Conservation (phyloP, 2,329 filamentous ascomycete genomes). For the Metarhizium robertsii region DNA sequence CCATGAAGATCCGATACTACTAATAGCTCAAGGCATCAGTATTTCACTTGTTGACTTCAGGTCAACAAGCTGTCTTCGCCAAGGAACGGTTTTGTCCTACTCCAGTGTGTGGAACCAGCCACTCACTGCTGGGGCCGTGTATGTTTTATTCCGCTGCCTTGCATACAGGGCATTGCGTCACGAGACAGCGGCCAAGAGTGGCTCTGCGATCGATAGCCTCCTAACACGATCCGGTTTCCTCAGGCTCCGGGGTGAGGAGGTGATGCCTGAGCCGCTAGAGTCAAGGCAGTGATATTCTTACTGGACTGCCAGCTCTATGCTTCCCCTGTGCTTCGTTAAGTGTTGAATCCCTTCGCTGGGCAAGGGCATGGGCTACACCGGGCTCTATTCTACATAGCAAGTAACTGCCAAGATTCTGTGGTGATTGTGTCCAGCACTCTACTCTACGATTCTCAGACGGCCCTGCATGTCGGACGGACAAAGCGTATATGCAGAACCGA, state of each 20-base stretch:
- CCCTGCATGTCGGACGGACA: background rate
- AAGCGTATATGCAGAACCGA: background rate
- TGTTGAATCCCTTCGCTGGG: too few relatives aligned
- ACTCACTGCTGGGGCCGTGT: background rate
- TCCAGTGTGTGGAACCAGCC: background rate
- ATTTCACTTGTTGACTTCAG: conserved; percentile 8
- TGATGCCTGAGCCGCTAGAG: too few relatives aligned
- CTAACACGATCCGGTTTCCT: background rate
- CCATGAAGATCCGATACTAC: background rate
- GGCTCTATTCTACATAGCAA: too few relatives aligned
- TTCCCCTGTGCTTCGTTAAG: too few relatives aligned
- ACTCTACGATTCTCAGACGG: background rate
- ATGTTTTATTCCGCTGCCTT: too few relatives aligned
- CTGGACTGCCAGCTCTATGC: too few relatives aligned
- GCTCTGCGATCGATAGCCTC: background rate
- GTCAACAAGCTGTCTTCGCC: background rate
- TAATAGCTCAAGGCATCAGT: conserved; percentile 18
- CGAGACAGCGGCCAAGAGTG: too few relatives aligned
- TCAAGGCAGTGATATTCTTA: too few relatives aligned
- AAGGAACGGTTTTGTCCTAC: background rate
- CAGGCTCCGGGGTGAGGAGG: background rate
- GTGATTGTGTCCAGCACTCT: background rate
- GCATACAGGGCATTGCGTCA: too few relatives aligned
- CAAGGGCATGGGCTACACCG: too few relatives aligned
- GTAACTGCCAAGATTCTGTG: too few relatives aligned